Evolutionary conservation across 768 basidiomycete species (phyloP), one percentile per base, ranked within the genome.

Genomic region (button mushroom (Agaricus bisporus)): DNA sequence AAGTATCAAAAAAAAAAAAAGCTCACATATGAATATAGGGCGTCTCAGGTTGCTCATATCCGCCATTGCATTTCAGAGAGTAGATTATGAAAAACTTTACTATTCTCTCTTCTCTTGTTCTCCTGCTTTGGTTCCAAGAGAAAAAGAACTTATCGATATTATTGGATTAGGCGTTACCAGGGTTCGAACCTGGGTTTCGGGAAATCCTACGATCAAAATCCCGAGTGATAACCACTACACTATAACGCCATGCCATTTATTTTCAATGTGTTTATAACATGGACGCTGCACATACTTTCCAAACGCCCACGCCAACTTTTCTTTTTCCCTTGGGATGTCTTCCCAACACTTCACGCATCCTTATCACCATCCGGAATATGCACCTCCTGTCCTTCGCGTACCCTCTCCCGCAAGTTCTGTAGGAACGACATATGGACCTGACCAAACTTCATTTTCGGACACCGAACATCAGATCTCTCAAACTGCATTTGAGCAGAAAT

Each of bases 371-470:
- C 70, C 74, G 4, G 75, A 75, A 63, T 80, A 80, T 54, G 74
- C 75, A 5, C 68, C 73, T 15, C 75, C 76, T 25, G 71, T 77
- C 20, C 63, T 77, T 28, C 76, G 77, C 8, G 69, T 73, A 8
- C 70, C 78, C 2, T 81, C 79, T 9, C 78, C 78, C 11, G 72
- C 78, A 15, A 78, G 77, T 53, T 80, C 79, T 12, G 69, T 80
- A 18, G 78, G 78, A 41, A 79, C 76, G 14, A 59, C 68, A 1
- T 76, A 77, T 48, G 68, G 64, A 11, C 68, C 69, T 43, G 78
- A 79, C 60, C 72, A 75, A 55, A 79, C 76, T 1, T 69, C 75
- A 2, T 61, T 64, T 44, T 74, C 73, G 41, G 79, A 81, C 59
- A 58, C 61, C n/a, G 78, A 81, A 56, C 57, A 58, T 0, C 60